Evolutionary conservation across 805 yeast genomes (phyloP), one percentile per base, ranked within the genome.

Genomic region (Saccharomyces mikatae): DNA sequence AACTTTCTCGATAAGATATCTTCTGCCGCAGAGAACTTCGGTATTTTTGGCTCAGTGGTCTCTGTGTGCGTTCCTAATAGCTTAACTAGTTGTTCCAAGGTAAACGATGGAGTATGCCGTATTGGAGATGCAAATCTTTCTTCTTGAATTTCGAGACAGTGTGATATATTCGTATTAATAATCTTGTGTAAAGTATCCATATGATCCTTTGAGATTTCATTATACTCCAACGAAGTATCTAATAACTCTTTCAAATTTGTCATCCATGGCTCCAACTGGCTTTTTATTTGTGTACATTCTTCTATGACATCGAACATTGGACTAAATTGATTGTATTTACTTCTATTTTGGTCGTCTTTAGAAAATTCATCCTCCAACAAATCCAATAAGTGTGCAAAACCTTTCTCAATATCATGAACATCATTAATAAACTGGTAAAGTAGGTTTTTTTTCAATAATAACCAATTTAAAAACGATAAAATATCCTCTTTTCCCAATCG

Each of bases 131-230:
- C 66, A 53, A 65, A 69, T 47, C 71, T 66, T 13, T 66, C 64
- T 51, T 75, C 75, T 52, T 72, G 74, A 10, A 76, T 65, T 52
- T 69, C 70, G 49, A 73, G 62, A 31, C 76, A 67, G 44, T 63
- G 62, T 52, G 70, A 66, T 47, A 70, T 62, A 56, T 75, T 73
- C 22, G 62, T 62, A 30, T 68, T 71, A 22, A 79, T 65, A 51
- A 77, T 78, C 2, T 59, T 62, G 30, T 71, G 68, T 21, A 79
- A 70, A 3, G 81, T 71, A 36, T 70, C 71, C 65, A 80, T 71
- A 24, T 78, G 74, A 31, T 66, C 64, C 27, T 62, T 60, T 41
- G 68, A 70, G 24, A 80, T 71, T 55, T 80, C 84, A 54, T 71
- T 63, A 59, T 71, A 78, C 55, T 78, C 80, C 13, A 71, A 63